Base-by-base conservation (phyloP, 345 rosid species). In the Kandelia obovata region DNA sequence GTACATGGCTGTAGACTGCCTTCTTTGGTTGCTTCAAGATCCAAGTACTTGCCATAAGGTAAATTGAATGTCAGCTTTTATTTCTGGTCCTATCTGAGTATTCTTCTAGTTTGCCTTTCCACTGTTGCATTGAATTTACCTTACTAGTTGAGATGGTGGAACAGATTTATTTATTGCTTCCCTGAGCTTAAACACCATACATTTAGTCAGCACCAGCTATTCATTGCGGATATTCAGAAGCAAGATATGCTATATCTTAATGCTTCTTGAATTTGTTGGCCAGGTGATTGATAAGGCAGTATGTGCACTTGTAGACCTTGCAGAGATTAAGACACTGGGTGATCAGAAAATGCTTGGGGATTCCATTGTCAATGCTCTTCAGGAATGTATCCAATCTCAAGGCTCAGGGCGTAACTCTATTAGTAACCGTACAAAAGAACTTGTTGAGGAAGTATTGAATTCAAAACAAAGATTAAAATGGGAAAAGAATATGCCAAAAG, bases 1-100 rank as follows among this genome's bases (percentile, higher is more conserved):
- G 74, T 92, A 85, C 71, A 92, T 96, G 99, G 96, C 99, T 10
- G 85, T 92, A 3, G 99, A 90, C 67, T 96, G 99, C 83, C 98
- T 96, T 75, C 90, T 92, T 59, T 96, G 99, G 99, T 72, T 96
- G 76, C 91, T 96, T 35, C 98, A 92, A 80, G 99, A 92, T 76
- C 92, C 91, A 27, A 92, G 76, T 59, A 86, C 99, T 5, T 88
- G 89, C 78, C 88, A 84, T 61, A 95, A 92, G 92, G 96, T 88
- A 76, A 58, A 34, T 67, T 63, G n/a, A 26, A 51, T 51, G 49
- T 13, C 17, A 15, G 49, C 13, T 43, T 43, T 43, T 43, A 43
- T 43, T 43, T 43, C 47, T 11, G 4, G 16, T 2, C 4, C 17
- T 43, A 43, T 43, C 49, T 3, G 19, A 43, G 49, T 43, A 43